These are phyloP conservation scores for Phellopilus nigrolimitatus DNA, from an alignment of 1,284 basidiomycete genomes.

Conservation along the genomic window DNA sequence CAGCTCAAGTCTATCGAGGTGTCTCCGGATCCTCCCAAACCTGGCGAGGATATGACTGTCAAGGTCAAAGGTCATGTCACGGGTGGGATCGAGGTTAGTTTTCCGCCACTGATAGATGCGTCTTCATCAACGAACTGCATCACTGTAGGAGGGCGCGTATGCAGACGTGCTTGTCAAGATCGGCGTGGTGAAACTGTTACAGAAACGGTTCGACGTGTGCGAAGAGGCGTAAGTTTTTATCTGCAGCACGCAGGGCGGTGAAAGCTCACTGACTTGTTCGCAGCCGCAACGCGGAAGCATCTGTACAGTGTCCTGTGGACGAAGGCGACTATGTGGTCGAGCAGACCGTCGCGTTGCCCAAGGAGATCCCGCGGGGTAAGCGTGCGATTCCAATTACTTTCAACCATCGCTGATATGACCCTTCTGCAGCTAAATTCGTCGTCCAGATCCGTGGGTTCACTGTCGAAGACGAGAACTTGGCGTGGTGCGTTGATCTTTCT, in stretches of 20 bases:
- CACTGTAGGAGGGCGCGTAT: constrained; percentile 79
- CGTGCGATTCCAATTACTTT: constrained; percentile 11
- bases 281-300: constrained; percentile 64
- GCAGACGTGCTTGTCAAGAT: constrained; percentile 87
- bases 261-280: constrained; percentile 18
- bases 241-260: constrained; percentile 2
- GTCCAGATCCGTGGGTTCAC: constrained; percentile 75
- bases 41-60: constrained; percentile 81
- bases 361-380: constrained; percentile 84
- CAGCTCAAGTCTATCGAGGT: constrained; percentile 64
- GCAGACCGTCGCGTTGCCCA: constrained; percentile 81
- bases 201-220: constrained; percentile 83
- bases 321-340: constrained; percentile 63
- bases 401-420: background rate
- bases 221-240: constrained; percentile 77
- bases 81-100: constrained; percentile 60
- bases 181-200: constrained; percentile 79
- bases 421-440: constrained; percentile 72
- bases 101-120: too few species aligned
- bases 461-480: constrained; percentile 69
- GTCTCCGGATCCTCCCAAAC: constrained; percentile 77
- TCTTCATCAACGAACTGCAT: too few species aligned
- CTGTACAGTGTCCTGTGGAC: constrained; percentile 76
- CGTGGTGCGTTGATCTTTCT: constrained; percentile 77
- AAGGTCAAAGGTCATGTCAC: constrained; percentile 61